phyloP scores from a whole-genome alignment of 306 rosid genomes.

The Prosopis cineraria region DNA sequence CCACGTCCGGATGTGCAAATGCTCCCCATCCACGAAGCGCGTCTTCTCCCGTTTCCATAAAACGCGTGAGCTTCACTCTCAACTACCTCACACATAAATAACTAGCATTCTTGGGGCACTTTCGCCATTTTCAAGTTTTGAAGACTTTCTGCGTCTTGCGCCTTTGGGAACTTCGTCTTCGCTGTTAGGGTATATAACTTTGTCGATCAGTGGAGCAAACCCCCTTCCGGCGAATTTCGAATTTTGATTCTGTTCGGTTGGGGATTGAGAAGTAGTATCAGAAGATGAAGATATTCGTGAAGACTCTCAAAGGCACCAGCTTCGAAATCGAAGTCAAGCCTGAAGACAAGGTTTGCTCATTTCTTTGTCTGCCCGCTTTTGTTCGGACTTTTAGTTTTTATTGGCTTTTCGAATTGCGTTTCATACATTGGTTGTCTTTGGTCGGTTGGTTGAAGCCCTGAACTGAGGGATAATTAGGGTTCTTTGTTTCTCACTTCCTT shows the following conservation, averaged over 20 bases:
- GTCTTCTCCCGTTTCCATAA: accelerated
- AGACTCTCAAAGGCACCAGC: constrained; percentile 88
- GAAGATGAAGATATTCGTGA: constrained; percentile 86
- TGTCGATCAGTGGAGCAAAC: constrained; percentile 40
- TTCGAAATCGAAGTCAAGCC: constrained; percentile 88
- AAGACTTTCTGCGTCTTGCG: constrained; percentile 13
- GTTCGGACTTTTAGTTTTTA: not conserved
- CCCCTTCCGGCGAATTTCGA: constrained; percentile 39
- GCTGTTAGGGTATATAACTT: constrained; percentile 38
- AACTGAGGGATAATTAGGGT: constrained; percentile 51
- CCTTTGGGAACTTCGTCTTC: constrained; percentile 36
- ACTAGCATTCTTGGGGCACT: constrained; percentile 36
- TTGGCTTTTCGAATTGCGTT: not conserved
- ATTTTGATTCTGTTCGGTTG: constrained; percentile 36
- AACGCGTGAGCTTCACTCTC: constrained; percentile 14
- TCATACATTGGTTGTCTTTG: not conserved
- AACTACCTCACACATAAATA: constrained; percentile 12
- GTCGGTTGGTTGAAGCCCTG: not conserved
- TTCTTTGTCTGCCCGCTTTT: not conserved
- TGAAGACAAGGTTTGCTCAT: constrained; percentile 57
- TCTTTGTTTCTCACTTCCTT: not conserved
- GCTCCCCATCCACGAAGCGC: not conserved
- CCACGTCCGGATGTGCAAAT: not conserved
- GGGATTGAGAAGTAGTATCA: constrained; percentile 34
- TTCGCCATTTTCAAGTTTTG: constrained; percentile 8